Conservation (phyloP, 1,284 basidiomycete genomes). For the Cerrena zonata region DNA sequence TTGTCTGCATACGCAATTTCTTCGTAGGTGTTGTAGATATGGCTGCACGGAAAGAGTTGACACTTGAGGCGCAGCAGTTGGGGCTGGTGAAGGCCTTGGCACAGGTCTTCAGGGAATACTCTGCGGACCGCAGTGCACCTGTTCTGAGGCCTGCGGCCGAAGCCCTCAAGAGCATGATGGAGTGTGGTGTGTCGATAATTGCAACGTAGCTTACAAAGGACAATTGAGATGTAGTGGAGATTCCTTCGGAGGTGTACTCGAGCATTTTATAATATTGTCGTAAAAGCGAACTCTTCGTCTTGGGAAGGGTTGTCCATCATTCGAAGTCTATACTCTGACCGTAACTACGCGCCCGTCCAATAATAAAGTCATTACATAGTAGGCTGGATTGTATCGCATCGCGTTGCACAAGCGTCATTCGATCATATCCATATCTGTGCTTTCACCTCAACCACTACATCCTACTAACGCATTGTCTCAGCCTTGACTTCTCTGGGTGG, state of each 20-base stretch:
- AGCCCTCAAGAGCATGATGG: slow-evolving; percentile 37
- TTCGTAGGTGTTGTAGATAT: slow-evolving; percentile 38
- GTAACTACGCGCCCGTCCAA: neutral
- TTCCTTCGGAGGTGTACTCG: no score
- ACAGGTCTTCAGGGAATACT: slow-evolving; percentile 38
- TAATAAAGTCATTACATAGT: neutral
- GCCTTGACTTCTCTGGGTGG: neutral
- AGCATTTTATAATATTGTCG: no score
- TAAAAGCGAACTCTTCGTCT: no score
- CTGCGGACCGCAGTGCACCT: slow-evolving; percentile 24
- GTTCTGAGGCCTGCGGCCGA: slow-evolving; percentile 42
- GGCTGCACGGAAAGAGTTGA: slow-evolving; percentile 35
- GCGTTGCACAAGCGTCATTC: neutral
- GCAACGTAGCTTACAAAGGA: no score
- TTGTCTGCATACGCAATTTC: slow-evolving; percentile 66
- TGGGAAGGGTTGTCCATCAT: no score
- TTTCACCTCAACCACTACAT: neutral
- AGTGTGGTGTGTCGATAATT: slow-evolving; percentile 13
- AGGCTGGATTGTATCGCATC: neutral
- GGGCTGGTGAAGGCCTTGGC: slow-evolving; percentile 48
- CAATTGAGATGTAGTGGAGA: no score
- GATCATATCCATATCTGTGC: neutral
- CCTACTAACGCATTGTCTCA: neutral
- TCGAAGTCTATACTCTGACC: no score
- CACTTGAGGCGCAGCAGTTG: slow-evolving; percentile 43